Base-by-base conservation (phyloP, 192 early-diverging fungal species). In the Coemansia sp. region DNA sequence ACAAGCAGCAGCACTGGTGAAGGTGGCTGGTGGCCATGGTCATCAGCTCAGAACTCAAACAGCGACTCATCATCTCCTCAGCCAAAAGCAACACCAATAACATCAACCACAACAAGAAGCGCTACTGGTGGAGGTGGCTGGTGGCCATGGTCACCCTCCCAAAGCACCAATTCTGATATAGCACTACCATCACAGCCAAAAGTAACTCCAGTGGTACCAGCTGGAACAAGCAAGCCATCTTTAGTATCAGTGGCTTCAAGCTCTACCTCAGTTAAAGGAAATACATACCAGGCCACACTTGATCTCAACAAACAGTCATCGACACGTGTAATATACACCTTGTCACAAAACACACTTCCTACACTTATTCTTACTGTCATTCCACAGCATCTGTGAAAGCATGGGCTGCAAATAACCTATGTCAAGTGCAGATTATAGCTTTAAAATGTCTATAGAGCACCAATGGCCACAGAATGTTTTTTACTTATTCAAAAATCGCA, bases 301-400 rank as follows among this genome's bases (percentile, higher is more conserved):
- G 45, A 63, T 29, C 66, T 60, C 20, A 68, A 64, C 31, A 25
- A 63, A 20, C 58, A 53, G 35, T 7, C 26, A 13, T 64, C 72
- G 0, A 60, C 66, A 10, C 61, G 28, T 21, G 31, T 68, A 3
- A 46, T 45, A 12, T 64, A 63, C 56, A 64, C 61, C 4, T 23
- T 68, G 20, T 33, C 28, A 9, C 30, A 30, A 57, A 26, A 15
- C 7, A 4, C 7, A 25, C 48, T 43, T 45, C 60, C 37, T 20
- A 61, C 55, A 28, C 29, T 74, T 20, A 25, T 74, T 43, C 39
- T 68, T 9, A 64, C 72, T 6, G n/a, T 64, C 21, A 61, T 64
- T 23, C 66, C 61, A 2, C 30, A 25, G 12, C 55, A 51, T 10
- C 7, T 13, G 9, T 51, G 26, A 25, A 51, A 26, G 25, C 16